phyloP scores from a whole-genome alignment of 2,329 filamentous ascomycete genomes.

The Penicillium freii region DNA sequence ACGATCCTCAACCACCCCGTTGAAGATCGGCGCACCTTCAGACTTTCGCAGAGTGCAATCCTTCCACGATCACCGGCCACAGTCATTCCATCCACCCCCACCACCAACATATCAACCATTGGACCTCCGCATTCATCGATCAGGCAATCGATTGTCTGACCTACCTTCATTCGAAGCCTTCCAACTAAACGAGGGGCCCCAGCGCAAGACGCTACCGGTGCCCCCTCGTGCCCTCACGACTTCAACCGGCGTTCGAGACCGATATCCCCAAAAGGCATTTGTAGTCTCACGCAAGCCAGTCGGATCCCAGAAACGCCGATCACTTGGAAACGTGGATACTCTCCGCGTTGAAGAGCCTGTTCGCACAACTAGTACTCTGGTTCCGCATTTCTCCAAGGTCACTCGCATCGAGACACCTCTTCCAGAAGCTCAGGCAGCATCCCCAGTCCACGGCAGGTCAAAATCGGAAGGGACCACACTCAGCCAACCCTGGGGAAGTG shows the following conservation, averaged over 20 bases:
- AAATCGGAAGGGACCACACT: conserved; percentile 14
- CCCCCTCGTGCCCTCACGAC: conserved; percentile 36
- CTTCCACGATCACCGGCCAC: conserved; percentile 11
- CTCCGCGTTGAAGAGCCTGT: conserved; percentile 18
- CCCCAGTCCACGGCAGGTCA: conserved; percentile 12
- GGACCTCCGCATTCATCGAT: conserved; percentile 48
- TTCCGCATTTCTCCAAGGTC: conserved; percentile 34
- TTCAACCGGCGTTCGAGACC: conserved; percentile 18
- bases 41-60: conserved; percentile 42
- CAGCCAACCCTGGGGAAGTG: not conserved
- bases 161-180: conserved; percentile 46
- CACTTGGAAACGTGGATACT: conserved; percentile 26
- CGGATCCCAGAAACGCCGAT: conserved; percentile 32
- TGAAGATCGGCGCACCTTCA: conserved; percentile 44
- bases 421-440: not conserved
- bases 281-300: conserved; percentile 40
- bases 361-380: conserved; percentile 24
- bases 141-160: conserved; percentile 45
- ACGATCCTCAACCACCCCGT: conserved; percentile 32
- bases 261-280: conserved; percentile 26
- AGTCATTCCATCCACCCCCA: conserved; percentile 12
- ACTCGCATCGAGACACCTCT: conserved; percentile 7
- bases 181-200: conserved; percentile 30
- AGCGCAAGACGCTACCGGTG: conserved; percentile 25
- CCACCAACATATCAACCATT: conserved; percentile 40